Base-by-base conservation (phyloP, 2,329 filamentous ascomycete species). In the Didymella exigua region DNA sequence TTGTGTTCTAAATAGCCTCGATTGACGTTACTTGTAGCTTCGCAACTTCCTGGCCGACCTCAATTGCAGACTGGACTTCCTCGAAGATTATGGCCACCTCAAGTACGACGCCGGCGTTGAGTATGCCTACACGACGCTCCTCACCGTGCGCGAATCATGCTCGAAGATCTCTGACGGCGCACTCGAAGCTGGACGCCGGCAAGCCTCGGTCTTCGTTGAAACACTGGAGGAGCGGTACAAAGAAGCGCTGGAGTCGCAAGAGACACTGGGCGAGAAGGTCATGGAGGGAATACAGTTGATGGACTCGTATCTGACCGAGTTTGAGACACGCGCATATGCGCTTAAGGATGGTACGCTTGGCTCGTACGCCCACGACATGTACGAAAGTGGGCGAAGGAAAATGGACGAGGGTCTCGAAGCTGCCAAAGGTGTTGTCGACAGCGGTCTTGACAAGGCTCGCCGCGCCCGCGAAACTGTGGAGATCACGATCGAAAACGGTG, bases 231-330 rank as follows among this genome's bases (percentile, higher is more conserved):
- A 84, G 24, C 84, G 90, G 60, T 99, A 97, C 76, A 88, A 96
- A 59, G 90, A 95, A 65, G 92, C 90, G 1, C 77, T 99, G 60
- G 88, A 85, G 14, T 90, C 89, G 2, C 91, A 93, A 61, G 93
- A 91, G 70, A 93, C 91, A 0, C 78, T 98, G 66, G 91, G 95
- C 68, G 92, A 96, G 66, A 98, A 98, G 78, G 92, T 93, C 3
- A 86, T 90, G 57, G 88, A 93, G 30, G 91, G 92, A 5, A 88
- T 99, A 60, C 88, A 90, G 56, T 78, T 98, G 59, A 88, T 98
- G 71, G 93, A 98, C 70, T 83, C 79, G 31, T 92, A 96, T 77
- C 80, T 99, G 19, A 84, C 86, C 19, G 93, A 98, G 45, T 89
- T 97, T 61, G 95, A 99, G 77, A 80, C 83, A 10, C 85, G 90